Base-by-base conservation (phyloP, 2,329 filamentous ascomycete species). In the Diaporthe australafricana region DNA sequence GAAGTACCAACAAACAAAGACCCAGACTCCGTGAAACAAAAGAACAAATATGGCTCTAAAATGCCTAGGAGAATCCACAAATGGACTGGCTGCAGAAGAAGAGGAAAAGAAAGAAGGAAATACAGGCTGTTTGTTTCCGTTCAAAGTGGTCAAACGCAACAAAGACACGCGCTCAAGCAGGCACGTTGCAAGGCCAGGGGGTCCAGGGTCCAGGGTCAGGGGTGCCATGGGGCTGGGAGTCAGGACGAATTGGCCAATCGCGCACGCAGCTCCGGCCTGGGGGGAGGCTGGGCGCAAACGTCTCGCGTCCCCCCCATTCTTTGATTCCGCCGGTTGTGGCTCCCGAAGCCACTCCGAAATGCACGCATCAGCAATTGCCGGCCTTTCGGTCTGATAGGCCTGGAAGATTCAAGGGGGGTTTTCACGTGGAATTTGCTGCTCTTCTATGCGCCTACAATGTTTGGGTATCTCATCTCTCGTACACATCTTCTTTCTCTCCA, bases 191-290 rank as follows among this genome's bases (percentile, higher is more conserved):
- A 48, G 40, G 6, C 27, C 11, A 35, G 42, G 40, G 16, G 38
- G 6, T 22, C 20, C 3, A 8, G 30, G 57, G 35, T n/a, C n/a
- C n/a, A n/a, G n/a, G n/a, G n/a, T 20, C 11, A 35, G 42, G 40
- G 16, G 38, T 40, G n/a, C 20, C 3, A 8, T 47, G 57, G 35
- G 52, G 52, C 27, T 17, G 16, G 55, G 17, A 12, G 35, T 27
- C n/a, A 11, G 16, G 22, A n/a, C 38, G 9, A 35, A 63, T 63
- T 63, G 57, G n/a, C 57, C 57, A 63, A 45, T 48, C 22, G 57
- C 40, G 30, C 17, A 17, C 2, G 42, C 40, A 22, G 25, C 5
- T 14, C 22, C 8, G n/a, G 12, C 5, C 12, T 32, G 38, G 32
- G 55, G 55, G 12, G 35, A n/a, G 11, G 47, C 47, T 25, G 48